A percentile compares a stretch with the other conserved stretches of the same genome.
Conservation (phyloP, 306 rosid species). For the Trichosanthes cucumerina region DNA sequence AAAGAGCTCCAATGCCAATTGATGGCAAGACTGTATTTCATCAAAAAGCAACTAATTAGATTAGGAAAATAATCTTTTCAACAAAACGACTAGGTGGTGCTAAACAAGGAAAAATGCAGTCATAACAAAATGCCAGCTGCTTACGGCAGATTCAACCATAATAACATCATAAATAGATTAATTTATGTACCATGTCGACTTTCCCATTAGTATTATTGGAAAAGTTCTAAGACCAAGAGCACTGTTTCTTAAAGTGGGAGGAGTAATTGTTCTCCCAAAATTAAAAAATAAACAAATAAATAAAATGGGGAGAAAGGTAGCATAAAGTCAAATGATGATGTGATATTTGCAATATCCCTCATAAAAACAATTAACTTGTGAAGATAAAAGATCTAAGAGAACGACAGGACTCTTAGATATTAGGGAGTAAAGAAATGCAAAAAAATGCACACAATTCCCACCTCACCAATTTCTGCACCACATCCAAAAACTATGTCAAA, state of each 20-base stretch:
- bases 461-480: not conserved
- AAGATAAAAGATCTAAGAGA: not conserved
- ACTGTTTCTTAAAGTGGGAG: not conserved
- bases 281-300: not conserved
- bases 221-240: not conserved
- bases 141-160: not conserved
- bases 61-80: constrained; percentile 6
- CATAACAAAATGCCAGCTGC: not conserved
- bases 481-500: not conserved
- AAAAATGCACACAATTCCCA: not conserved
- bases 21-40: constrained; percentile 81
- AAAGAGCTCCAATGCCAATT: constrained; percentile 80
- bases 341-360: not conserved
- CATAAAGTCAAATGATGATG: not conserved
- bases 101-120: not conserved
- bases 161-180: not conserved
- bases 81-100: not conserved
- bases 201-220: not conserved
- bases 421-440: not conserved
- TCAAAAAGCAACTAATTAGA: constrained; percentile 17
- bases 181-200: not conserved
- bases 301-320: not conserved
- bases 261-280: not conserved
- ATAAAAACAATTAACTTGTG: not conserved
- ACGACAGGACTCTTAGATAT: not conserved